Base-by-base conservation (phyloP, 2,329 filamentous ascomycete genomes). In the Colletotrichum destructivum region DNA sequence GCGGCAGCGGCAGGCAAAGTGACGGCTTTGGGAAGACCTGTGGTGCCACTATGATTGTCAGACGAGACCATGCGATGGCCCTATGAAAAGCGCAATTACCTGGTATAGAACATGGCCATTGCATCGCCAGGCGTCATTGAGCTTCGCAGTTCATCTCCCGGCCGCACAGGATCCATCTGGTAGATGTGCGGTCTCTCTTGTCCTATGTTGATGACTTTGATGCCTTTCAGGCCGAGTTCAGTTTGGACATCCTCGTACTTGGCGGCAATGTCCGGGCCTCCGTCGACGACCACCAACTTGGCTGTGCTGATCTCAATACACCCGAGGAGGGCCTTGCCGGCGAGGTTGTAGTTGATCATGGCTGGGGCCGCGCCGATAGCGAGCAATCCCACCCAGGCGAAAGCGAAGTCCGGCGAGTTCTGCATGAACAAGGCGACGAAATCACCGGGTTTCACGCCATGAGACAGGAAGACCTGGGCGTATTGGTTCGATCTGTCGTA, bases 1-100 rank as follows among this genome's bases (percentile, higher is more conserved):
- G 78, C 79, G 21, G 82, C 84, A 2, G 83, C 80, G 11, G 87
- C 85, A 21, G 88, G 88, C 75, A 93, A 90, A 0, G 86, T 79
- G 75, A 90, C 92, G 1, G 90, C 93, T 79, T 95, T 95, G 13
- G 93, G 92, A 74, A 93, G 80, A 2, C 93, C 93, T 0, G 93
- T 95, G 0, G 93, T 95, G 46, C 93, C 93, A 73, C 90, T 89
- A 4, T 7, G 13, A 16, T 2, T 42, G 18, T 71, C 4, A 71
- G 69, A 54, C 4, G 31, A 26, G 26, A 26, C 26, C 26, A 35
- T 0, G 2, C 31, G 3, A 31, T 2, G 0, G 3, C 3, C 2
- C 7, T 6, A 0, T 12, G 8, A 26, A 21, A 18, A 5, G 15
- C 12, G n/a, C 7, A 12, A 18, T 60, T n/a, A 71, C 69, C 69